Evolutionary conservation across 129 eudicot species (phyloP).

Genomic region (Ambrosia trifida): DNA sequence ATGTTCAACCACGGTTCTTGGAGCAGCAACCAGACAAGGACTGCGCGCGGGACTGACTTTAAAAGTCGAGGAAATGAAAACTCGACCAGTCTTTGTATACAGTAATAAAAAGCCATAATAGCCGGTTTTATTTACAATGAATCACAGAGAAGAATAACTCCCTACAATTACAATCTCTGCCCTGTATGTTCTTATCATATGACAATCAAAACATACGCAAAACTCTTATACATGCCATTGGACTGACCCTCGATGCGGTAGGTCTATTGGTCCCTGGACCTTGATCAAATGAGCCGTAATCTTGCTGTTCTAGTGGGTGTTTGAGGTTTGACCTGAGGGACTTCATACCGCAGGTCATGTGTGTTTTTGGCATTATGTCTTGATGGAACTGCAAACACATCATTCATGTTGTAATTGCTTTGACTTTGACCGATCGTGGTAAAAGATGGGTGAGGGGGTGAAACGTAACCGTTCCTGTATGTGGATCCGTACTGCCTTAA

Average conservation of each 20-base stretch:
- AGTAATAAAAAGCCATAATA: slow-evolving; percentile 17
- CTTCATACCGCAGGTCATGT: slow-evolving; percentile 63
- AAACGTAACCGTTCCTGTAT: slow-evolving; percentile 54
- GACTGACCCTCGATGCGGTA: slow-evolving; percentile 6
- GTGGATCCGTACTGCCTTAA: slow-evolving; percentile 53
- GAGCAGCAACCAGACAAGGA: background rate
- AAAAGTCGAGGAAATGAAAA: background rate
- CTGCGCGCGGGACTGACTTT: background rate
- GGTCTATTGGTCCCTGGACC: slow-evolving; percentile 12
- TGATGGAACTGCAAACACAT: slow-evolving; percentile 38
- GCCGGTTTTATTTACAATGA: slow-evolving; percentile 36
- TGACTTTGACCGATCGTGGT: slow-evolving; percentile 44
- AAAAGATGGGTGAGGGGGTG: slow-evolving; percentile 84
- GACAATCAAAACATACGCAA: slow-evolving; percentile 10
- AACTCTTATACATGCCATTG: slow-evolving; percentile 8
- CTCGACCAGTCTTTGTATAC: slow-evolving; percentile 29
- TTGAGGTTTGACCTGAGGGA: slow-evolving; percentile 54
- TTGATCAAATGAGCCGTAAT: slow-evolving; percentile 33
- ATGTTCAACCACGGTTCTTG: slow-evolving; percentile 5
- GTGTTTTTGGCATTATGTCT: slow-evolving; percentile 51
- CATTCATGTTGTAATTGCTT: slow-evolving; percentile 37
- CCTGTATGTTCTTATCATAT: slow-evolving; percentile 9
- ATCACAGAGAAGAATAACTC: slow-evolving; percentile 23
- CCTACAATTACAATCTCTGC: background rate
- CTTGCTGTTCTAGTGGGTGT: slow-evolving; percentile 61